Evolutionary conservation across 768 basidiomycete genomes (phyloP), one percentile per base, ranked within the genome.

Genomic region (Amanita exitialis): DNA sequence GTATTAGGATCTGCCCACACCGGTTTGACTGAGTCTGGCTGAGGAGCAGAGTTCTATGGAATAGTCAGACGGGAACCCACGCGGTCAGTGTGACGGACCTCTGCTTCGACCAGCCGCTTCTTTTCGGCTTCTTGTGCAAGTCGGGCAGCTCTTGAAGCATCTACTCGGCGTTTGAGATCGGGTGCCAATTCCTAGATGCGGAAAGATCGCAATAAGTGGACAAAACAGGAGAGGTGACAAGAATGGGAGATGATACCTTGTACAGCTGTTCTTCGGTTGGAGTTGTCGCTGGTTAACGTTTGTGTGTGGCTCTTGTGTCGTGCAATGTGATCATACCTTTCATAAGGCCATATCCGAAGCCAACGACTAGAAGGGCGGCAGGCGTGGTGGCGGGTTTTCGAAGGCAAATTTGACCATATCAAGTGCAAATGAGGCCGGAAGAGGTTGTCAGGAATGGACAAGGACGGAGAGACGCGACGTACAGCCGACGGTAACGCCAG

Each of bases 141-240:
- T 27, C 83, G 73, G 6, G 74, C 65, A 13, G 73, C 73, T 32
- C 79, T 74, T 51, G 73, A 69, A 2, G 75, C 76, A 57, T 86
- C 83, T 15, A 85, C 83, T 57, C 77, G 78, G 43, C 77, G 73
- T 56, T 72, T 74, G 54, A 84, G 62, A 66, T 82, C 80, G 55
- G 83, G 83, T 18, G 83, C 73, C 72, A 86, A 71, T 61, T 72
- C 68, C 82, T 84, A 59, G 44, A 53, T 47, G 44, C 18, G 27
- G 44, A n/a, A 13, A 10, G 32, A 35, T 36, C 23, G 12, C 15
- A 20, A 30, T 30, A 47, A 51, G 56, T 38, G 38, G 48, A 18
- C 23, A 41, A 46, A 45, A 23, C 44, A 53, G 44, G 47, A 39
- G 35, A 42, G 39, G 47, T 23, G 25, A 48, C 39, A 51, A 36